These are phyloP conservation scores for Umbilicus rupestris DNA, from an alignment of 164 flowering plant species.

Conservation along the genomic window DNA sequence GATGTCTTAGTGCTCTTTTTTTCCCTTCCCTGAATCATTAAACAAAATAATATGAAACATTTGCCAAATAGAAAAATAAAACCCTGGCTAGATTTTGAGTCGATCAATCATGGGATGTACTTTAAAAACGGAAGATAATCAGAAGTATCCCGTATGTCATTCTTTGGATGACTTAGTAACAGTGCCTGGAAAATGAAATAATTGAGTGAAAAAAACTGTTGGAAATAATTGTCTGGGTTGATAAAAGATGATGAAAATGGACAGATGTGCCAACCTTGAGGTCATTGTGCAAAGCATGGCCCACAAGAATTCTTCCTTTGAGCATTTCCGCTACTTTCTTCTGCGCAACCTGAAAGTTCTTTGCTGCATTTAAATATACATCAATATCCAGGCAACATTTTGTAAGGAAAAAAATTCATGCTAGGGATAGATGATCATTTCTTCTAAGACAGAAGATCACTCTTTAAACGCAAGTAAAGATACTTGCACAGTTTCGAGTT, in stretches of 20 bases:
- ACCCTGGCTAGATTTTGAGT: not conserved
- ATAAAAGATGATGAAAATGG: conserved; percentile 6
- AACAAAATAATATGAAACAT: not conserved
- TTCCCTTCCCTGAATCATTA: conserved; percentile 44
- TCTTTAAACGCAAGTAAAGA: not conserved
- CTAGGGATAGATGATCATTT: not conserved
- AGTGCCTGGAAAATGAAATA: conserved; percentile 40
- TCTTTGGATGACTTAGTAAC: conserved; percentile 79
- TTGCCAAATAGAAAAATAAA: not conserved
- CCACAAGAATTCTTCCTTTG: conserved; percentile 77
- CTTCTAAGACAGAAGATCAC: not conserved
- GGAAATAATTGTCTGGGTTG: not conserved
- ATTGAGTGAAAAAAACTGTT: too few species aligned
- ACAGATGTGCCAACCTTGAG: conserved; percentile 43
- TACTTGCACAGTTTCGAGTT: not conserved
- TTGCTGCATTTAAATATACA: conserved; percentile 40
- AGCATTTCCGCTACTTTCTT: conserved; percentile 67
- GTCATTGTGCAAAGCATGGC: conserved; percentile 89
- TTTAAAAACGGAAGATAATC: conserved; percentile 61
- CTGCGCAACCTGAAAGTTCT: conserved; percentile 63
- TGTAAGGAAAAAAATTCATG: not conserved
- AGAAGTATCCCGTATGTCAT: conserved; percentile 68
- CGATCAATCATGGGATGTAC: conserved; percentile 20
- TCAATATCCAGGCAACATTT: conserved; percentile 5
- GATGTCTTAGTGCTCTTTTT: conserved; percentile 61